phyloP scores from a whole-genome alignment of 2,329 filamentous ascomycete genomes.

The Colletotrichum sublineola region DNA sequence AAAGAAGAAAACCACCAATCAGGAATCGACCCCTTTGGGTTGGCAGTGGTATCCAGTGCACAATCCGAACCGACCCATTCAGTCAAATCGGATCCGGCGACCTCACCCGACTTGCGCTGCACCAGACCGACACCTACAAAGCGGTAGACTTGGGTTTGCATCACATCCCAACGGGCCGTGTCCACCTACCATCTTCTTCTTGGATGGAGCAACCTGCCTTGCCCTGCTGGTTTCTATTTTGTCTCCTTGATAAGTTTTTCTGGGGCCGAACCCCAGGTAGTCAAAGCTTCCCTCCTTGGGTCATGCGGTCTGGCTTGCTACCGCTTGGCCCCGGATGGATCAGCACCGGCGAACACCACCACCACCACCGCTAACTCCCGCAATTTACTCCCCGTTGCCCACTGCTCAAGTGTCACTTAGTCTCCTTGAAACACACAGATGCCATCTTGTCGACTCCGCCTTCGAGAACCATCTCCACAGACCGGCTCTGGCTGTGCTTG shows the following conservation, averaged over 20 bases:
- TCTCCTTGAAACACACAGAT: slow-evolving; percentile 2
- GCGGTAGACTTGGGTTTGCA: too few relatives aligned
- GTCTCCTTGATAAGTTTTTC: not conserved
- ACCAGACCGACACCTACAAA: not conserved
- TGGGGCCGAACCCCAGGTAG: not conserved
- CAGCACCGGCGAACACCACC: not conserved
- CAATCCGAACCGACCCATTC: not conserved
- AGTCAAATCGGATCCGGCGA: not conserved
- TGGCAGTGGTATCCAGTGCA: too few relatives aligned
- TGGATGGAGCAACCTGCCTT: not conserved
- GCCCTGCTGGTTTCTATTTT: slow-evolving; percentile 1
- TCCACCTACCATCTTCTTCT: not conserved
- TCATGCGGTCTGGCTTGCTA: not conserved
- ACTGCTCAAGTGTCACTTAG: slow-evolving; percentile 14
- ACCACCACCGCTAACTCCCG: not conserved
- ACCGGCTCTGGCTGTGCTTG: slow-evolving; percentile 26
- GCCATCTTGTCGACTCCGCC: not conserved
- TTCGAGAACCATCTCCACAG: slow-evolving; percentile 31
- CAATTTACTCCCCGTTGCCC: not conserved
- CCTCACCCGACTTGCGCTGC: not conserved
- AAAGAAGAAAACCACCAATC: not conserved
- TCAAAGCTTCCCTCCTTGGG: not conserved
- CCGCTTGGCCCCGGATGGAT: not conserved
- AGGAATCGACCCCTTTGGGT: too few relatives aligned
- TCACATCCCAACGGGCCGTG: not conserved